Evolutionary conservation across 169 alveolate species (phyloP).

Genomic region (Plasmodium adleri): DNA sequence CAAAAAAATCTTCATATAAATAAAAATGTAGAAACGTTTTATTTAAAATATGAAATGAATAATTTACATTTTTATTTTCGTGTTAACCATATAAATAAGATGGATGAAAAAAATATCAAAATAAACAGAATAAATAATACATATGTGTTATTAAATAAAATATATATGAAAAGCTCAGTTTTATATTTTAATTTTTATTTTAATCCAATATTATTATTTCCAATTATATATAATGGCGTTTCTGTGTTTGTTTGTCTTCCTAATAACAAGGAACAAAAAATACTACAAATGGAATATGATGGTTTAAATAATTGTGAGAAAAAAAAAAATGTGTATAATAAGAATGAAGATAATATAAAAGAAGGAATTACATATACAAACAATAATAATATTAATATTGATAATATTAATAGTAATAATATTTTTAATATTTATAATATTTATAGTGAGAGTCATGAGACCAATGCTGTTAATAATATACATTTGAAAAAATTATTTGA

Average conservation of each 20-base stretch:
- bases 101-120: not conserved
- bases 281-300: not conserved
- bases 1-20: not conserved
- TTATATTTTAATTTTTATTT: constrained; percentile 25
- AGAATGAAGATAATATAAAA: not conserved
- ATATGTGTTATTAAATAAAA: constrained; percentile 10
- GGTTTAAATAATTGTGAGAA: too few relatives aligned
- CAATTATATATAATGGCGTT: not conserved
- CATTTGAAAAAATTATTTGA: too few relatives aligned
- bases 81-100: not conserved
- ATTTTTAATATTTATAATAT: too few relatives aligned
- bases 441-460: too few relatives aligned
- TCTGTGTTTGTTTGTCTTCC: not conserved
- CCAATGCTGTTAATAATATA: too few relatives aligned
- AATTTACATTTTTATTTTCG: not conserved
- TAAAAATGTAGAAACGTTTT: not conserved
- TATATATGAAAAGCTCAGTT: not conserved
- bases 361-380: not conserved
- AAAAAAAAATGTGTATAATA: not conserved
- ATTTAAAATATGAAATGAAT: not conserved
- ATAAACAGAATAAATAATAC: not conserved
- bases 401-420: not conserved
- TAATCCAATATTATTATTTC: not conserved
- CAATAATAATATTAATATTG: not conserved
- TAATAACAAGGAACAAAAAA: not conserved